Percentiles rank a stretch among this genome's conserved stretches.
These are phyloP conservation scores for Phytopythium kandeliae DNA, from an alignment of 352 stramenopile genomes.

Conservation along the genomic window DNA sequence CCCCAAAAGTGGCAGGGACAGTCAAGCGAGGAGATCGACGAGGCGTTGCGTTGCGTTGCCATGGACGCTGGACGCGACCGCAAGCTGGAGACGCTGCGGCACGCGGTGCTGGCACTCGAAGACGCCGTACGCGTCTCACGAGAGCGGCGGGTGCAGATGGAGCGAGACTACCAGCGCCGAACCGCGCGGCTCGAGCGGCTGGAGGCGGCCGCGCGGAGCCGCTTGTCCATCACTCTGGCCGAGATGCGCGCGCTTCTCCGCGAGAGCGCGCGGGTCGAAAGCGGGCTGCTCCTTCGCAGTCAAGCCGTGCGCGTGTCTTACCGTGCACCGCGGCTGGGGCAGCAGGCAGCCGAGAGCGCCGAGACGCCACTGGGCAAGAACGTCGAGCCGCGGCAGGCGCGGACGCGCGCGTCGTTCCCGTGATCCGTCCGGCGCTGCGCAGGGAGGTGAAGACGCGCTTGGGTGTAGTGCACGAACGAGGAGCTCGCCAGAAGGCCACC, in stretches of 20 bases:
- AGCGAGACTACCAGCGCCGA: neutral
- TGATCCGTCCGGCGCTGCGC: neutral
- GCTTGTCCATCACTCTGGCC: neutral
- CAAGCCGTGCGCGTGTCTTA: too few species aligned
- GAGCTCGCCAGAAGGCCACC: too few species aligned
- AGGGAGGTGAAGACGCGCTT: too few species aligned
- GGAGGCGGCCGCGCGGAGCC: neutral
- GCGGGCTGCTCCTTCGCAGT: too few species aligned
- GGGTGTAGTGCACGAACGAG: too few species aligned
- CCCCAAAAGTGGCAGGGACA: too few species aligned
- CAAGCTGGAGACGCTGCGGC: constrained; percentile 1
- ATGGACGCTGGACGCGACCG: neutral
- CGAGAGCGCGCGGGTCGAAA: neutral
- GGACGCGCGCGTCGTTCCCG: neutral
- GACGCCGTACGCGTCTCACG: constrained; percentile 4
- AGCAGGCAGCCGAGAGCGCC: neutral
- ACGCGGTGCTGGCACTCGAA: neutral
- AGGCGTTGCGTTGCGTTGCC: too few species aligned
- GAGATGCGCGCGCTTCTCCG: neutral
- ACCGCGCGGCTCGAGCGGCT: constrained; percentile 2
- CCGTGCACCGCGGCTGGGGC: neutral
- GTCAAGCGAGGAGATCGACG: too few species aligned
- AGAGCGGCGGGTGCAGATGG: neutral
- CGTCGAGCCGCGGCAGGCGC: neutral
- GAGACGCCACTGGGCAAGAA: neutral